Evolutionary conservation across 305 asterid species (phyloP).

Genomic region (Stenogyne calaminthoides): DNA sequence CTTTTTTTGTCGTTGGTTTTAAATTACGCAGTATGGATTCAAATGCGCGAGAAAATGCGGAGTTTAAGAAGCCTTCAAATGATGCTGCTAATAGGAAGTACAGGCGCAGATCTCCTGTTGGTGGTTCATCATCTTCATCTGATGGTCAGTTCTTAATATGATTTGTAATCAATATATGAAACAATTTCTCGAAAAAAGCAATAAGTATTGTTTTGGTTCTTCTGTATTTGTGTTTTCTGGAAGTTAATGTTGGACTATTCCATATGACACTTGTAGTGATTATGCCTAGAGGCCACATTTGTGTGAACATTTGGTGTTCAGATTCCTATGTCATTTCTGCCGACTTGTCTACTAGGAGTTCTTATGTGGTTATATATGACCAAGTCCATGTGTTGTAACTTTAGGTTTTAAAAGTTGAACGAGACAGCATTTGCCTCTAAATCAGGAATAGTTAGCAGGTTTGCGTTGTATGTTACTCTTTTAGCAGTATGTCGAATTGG

Average conservation of each 20-base stretch:
- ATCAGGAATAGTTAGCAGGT: neutral
- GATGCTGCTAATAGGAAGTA: slow-evolving; percentile 74
- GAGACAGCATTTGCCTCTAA: neutral
- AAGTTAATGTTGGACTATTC: neutral
- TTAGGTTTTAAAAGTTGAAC: neutral
- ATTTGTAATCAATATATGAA: neutral
- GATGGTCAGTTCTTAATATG: slow-evolving; percentile 56
- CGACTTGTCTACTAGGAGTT: neutral
- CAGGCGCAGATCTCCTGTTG: slow-evolving; percentile 80
- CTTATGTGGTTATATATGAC: neutral
- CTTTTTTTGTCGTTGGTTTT: slow-evolving; percentile 10
- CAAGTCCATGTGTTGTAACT: neutral
- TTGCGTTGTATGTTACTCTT: neutral
- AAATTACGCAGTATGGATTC: slow-evolving; percentile 56
- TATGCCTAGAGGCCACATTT: slow-evolving; percentile 1
- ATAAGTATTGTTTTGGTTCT: neutral
- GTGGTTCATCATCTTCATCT: slow-evolving; percentile 64
- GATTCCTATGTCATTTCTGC: neutral
- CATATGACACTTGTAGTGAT: neutral
- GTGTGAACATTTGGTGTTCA: neutral
- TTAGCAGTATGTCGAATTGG: neutral
- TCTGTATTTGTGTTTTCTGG: neutral
- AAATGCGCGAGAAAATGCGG: slow-evolving; percentile 46
- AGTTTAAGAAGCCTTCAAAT: slow-evolving; percentile 74
- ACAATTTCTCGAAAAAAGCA: neutral